Evolutionary conservation across 176 grass and related monocot genomes (phyloP).

Genomic region (Puya raimondii): DNA sequence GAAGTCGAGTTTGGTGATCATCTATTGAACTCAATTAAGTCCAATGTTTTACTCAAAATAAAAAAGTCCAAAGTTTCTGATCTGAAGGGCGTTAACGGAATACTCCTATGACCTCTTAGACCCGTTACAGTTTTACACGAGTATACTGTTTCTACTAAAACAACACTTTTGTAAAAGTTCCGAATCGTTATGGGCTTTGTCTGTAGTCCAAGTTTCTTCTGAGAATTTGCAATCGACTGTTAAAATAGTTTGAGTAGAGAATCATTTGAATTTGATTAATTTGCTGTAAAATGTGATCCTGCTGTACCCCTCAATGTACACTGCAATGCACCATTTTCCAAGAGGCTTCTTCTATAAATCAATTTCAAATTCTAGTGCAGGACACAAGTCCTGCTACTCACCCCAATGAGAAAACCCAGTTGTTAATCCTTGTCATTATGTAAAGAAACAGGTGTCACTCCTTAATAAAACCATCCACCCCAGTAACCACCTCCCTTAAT

Average conservation of each 20-base stretch:
- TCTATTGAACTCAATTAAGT: not conserved
- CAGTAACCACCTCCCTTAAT: not conserved
- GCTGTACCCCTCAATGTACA: not conserved
- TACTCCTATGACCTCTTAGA: too few species aligned
- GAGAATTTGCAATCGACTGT: too few species aligned
- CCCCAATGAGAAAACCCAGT: not conserved
- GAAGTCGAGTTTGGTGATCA: not conserved
- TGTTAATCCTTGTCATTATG: conserved; percentile 3
- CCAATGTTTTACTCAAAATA: not conserved
- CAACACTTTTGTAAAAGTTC: too few species aligned
- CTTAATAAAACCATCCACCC: not conserved
- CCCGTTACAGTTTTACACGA: too few species aligned
- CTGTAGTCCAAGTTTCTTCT: too few species aligned
- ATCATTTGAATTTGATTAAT: too few species aligned
- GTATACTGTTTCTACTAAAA: too few species aligned
- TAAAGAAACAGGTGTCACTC: not conserved
- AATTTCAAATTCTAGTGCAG: not conserved
- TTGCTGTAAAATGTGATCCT: too few species aligned
- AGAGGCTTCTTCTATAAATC: not conserved
- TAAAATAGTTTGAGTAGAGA: too few species aligned
- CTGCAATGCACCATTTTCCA: not conserved
- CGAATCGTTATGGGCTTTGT: too few species aligned
- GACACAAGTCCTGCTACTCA: not conserved
- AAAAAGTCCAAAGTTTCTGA: not conserved
- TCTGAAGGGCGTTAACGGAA: too few species aligned